A percentile compares a stretch with the other conserved stretches of the same genome.
These are phyloP conservation scores for Eucalyptus rudis DNA, from an alignment of 345 rosid species.

Conservation along the genomic window DNA sequence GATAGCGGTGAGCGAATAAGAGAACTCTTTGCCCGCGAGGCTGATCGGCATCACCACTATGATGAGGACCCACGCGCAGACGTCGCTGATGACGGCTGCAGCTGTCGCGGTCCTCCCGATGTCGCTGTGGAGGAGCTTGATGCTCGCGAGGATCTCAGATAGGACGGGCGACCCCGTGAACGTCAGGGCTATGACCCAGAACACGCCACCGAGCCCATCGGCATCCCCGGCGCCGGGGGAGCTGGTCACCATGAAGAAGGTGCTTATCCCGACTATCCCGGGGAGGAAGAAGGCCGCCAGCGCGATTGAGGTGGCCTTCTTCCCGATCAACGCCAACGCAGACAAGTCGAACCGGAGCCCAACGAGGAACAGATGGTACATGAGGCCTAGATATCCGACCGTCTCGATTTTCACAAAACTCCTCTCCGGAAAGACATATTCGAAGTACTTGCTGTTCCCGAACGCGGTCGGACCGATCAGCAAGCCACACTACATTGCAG, in stretches of 20 bases:
- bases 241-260: background rate
- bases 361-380: conserved; percentile 11
- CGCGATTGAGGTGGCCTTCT: background rate
- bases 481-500: background rate
- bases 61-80: conserved; percentile 7
- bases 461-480: background rate
- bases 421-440: background rate
- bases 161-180: conserved; percentile 11
- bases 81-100: background rate
- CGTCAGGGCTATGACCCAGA: background rate
- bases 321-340: background rate
- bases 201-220: background rate
- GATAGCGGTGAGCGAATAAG: background rate
- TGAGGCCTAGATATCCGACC: conserved; percentile 3
- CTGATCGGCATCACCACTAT: background rate
- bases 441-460: background rate
- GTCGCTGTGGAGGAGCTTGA: conserved; percentile 13
- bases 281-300: background rate
- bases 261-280: background rate
- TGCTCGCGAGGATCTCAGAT: background rate
- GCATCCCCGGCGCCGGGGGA: background rate
- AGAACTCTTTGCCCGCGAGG: background rate
- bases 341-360: conserved; percentile 11
- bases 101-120: conserved; percentile 5
- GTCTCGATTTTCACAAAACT: conserved; percentile 5